These are phyloP conservation scores for Ceratobasidium sp. DNA, from an alignment of 1,284 basidiomycete species.

Conservation along the genomic window DNA sequence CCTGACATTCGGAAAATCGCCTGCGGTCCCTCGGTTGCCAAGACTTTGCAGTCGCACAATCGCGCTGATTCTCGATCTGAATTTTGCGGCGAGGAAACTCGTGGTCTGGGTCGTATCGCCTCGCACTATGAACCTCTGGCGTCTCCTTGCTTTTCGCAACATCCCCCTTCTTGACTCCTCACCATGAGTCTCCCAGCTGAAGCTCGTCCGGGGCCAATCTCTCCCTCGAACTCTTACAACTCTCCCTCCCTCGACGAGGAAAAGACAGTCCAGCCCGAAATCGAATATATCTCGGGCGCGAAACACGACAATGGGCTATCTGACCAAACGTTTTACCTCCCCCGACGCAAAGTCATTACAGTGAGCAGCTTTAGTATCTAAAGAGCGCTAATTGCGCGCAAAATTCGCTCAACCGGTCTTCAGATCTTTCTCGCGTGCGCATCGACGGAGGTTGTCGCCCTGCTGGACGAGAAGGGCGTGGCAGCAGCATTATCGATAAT, in stretches of 20 bases:
- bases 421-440: constrained; percentile 18
- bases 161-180: not conserved
- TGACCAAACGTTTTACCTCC: constrained; percentile 16
- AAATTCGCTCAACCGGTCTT: not conserved
- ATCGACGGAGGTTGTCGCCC: constrained; percentile 12
- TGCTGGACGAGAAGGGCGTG: constrained; percentile 8
- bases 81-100: not conserved
- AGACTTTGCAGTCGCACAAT: no score
- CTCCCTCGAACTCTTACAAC: not conserved
- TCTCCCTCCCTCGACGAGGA: not conserved
- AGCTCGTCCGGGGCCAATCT: not conserved
- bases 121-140: not conserved
- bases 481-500: constrained; percentile 12
- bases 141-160: not conserved
- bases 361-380: not conserved
- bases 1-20: no score
- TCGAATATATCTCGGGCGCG: not conserved
- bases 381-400: not conserved
- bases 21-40: no score
- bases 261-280: not conserved
- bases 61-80: not conserved
- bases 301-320: constrained; percentile 23
- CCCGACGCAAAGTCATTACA: constrained; percentile 10
- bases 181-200: not conserved
- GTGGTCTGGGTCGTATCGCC: not conserved